A percentile compares a stretch with the other conserved stretches of the same genome.
Conservation (phyloP, 306 rosid species). For the Chamaecrista fasciculata region DNA sequence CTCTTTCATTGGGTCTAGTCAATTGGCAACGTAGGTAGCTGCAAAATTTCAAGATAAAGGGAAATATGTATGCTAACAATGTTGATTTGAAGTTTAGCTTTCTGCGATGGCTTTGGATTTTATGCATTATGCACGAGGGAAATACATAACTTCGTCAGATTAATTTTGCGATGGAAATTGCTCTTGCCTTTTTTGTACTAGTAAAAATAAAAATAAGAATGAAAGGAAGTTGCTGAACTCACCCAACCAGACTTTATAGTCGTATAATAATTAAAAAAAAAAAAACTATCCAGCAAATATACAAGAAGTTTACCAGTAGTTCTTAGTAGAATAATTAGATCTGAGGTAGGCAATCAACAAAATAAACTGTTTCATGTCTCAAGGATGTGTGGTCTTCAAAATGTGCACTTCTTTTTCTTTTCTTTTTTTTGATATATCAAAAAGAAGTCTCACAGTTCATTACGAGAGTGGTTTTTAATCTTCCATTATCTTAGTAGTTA, state of each 20-base stretch:
- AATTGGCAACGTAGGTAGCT: not conserved
- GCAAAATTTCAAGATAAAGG: not conserved
- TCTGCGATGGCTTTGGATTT: conserved; percentile 10
- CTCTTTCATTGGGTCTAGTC: not conserved
- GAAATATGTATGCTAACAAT: not conserved
- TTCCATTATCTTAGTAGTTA: too few relatives aligned
- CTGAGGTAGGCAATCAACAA: too few relatives aligned
- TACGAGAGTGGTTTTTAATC: too few relatives aligned
- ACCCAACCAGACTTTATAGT: not conserved
- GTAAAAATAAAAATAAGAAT: not conserved
- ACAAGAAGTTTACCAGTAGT: too few relatives aligned
- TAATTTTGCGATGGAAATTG: not conserved
- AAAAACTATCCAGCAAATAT: too few relatives aligned
- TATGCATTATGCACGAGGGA: not conserved
- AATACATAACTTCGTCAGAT: not conserved
- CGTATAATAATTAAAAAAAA: too few relatives aligned
- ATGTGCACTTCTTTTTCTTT: too few relatives aligned
- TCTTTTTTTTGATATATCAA: too few relatives aligned
- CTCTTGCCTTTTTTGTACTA: not conserved
- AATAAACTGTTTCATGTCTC: too few relatives aligned
- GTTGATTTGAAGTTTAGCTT: not conserved
- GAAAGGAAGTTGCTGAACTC: not conserved
- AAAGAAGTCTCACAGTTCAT: too few relatives aligned
- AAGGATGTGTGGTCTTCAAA: too few relatives aligned
- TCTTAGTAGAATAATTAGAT: too few relatives aligned